Percentiles rank a stretch among this genome's conserved stretches.
Evolutionary conservation across 495 filamentous ascomycete genomes (phyloP).

Genomic region (Annulohypoxylon bovei): DNA sequence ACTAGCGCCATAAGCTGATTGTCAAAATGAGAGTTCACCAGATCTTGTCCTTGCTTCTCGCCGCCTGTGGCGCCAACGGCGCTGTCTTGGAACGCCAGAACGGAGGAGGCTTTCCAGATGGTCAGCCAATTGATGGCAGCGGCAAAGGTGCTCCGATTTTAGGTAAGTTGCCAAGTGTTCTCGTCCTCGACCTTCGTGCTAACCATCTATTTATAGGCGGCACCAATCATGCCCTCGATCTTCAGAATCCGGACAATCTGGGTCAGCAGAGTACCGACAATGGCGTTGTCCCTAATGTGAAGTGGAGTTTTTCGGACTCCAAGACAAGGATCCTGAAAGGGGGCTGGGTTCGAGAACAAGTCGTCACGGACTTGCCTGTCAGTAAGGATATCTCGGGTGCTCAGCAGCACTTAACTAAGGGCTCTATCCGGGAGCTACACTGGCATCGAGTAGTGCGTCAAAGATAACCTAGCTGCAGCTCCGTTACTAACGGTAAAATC

Average conservation of each 20-base stretch:
- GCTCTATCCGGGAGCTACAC: slow-evolving; percentile 70
- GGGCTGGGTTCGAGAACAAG: slow-evolving; percentile 73
- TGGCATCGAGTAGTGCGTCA: slow-evolving; percentile 70
- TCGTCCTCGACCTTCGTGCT: slow-evolving; percentile 16
- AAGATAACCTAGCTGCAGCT: neutral
- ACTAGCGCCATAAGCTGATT: neutral
- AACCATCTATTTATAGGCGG: slow-evolving; percentile 48
- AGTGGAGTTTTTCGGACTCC: slow-evolving; percentile 73
- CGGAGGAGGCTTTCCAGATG: slow-evolving; percentile 53
- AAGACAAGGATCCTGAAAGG: slow-evolving; percentile 67
- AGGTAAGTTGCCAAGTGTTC: slow-evolving; percentile 50
- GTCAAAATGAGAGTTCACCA: slow-evolving; percentile 40
- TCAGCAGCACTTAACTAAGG: slow-evolving; percentile 71
- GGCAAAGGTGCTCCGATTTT: slow-evolving; percentile 66
- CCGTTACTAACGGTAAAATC: neutral
- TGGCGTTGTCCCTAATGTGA: slow-evolving; percentile 68
- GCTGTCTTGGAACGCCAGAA: slow-evolving; percentile 43
- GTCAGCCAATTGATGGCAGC: slow-evolving; percentile 63
- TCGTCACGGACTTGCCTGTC: slow-evolving; percentile 66
- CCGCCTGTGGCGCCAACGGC: slow-evolving; percentile 25
- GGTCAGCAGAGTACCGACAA: slow-evolving; percentile 65
- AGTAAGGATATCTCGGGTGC: slow-evolving; percentile 71
- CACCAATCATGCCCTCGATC: slow-evolving; percentile 61
- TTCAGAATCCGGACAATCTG: slow-evolving; percentile 70
- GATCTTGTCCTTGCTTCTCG: slow-evolving; percentile 34